Base-by-base conservation (phyloP, 2,329 filamentous ascomycete species). In the Botrytis aclada region DNA sequence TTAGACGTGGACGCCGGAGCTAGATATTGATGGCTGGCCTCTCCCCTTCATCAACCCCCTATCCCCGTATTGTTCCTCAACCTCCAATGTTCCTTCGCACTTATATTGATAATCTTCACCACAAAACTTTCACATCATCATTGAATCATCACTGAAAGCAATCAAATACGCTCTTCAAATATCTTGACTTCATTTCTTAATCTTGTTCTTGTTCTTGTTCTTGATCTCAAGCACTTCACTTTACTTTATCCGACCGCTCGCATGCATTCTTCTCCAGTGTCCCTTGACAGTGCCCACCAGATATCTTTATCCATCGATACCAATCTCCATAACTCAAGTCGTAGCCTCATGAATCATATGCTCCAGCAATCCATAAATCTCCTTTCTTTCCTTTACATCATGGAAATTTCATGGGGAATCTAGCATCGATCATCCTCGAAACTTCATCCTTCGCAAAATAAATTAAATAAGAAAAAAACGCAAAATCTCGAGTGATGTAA, bases 321-420 rank as follows among this genome's bases (percentile, higher is more conserved):
- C 69, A 70, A 63, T 69, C 65, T 69, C 37, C 65, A 25, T 69
- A 69, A 69, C 69, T 51, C 32, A 51, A 39, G 64, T 69, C 71
- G 64, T 72, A 70, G 71, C 54, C 71, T 65, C 54, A 70, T 72
- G 71, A 69, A 72, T 72, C 64, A 47, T 72, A 69, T 70, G 71
- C 64, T 54, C 54, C 51, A 69, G 65, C 65, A 69, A 54, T 70
- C 54, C 51, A 70, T 70, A 60, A 70, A 70, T 69, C 70, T 56
- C 60, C 60, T 54, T 66, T 71, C 47, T 67, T 72, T 58, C 63
- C 61, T 70, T 70, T 43, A 69, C 65, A 69, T 69, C 34, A 56
- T 69, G 65, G 47, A 69, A 67, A 69, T 32, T 41, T 54, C 39
- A 37, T 69, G 65, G 45, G 25, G 34, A 72, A 60, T 54, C 45